Conservation (phyloP, 1,139 yeast species). For the Hyphopichia fennica region DNA sequence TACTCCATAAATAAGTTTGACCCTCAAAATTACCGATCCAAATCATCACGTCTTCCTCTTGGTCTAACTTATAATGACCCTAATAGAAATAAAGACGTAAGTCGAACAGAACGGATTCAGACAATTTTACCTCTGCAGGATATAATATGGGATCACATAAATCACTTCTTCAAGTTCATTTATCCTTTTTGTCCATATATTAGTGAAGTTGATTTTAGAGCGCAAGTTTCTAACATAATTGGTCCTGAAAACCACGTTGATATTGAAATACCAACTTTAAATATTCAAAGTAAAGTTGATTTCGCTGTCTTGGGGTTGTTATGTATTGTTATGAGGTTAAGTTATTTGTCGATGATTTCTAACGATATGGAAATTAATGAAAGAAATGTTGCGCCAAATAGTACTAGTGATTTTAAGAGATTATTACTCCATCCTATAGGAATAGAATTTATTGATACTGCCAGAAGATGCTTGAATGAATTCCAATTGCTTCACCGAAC, state of each 20-base stretch:
- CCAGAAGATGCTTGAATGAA: conserved; percentile 25
- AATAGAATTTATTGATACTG: conserved; percentile 21
- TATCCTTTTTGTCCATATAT: conserved; percentile 43
- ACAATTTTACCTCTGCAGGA: conserved; percentile 32
- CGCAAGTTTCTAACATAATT: conserved; percentile 7
- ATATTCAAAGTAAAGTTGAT: conserved; percentile 17
- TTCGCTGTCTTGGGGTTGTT: conserved; percentile 24
- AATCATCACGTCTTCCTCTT: conserved; percentile 10
- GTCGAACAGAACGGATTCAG: conserved; percentile 18
- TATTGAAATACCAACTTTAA: conserved; percentile 10
- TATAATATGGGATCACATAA: conserved; percentile 36
- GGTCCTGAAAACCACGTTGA: conserved; percentile 9
- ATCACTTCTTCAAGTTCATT: conserved; percentile 35
- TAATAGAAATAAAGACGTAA: conserved; percentile 5
- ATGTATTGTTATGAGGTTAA: conserved; percentile 19
- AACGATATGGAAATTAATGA: conserved; percentile 16
- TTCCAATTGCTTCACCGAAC: conserved; percentile 21
- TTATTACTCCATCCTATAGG: conserved; percentile 20
- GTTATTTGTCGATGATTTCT: conserved; percentile 22
- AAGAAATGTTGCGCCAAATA: not conserved
- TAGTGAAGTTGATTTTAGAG: conserved; percentile 27
- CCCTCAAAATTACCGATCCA: conserved; percentile 10
- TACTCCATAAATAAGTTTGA: conserved; percentile 10
- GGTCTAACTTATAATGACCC: conserved; percentile 4
- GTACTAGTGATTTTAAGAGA: conserved; percentile 9